These are phyloP conservation scores for Balansia obtecta DNA, from an alignment of 2,329 filamentous ascomycete species.

Conservation along the genomic window DNA sequence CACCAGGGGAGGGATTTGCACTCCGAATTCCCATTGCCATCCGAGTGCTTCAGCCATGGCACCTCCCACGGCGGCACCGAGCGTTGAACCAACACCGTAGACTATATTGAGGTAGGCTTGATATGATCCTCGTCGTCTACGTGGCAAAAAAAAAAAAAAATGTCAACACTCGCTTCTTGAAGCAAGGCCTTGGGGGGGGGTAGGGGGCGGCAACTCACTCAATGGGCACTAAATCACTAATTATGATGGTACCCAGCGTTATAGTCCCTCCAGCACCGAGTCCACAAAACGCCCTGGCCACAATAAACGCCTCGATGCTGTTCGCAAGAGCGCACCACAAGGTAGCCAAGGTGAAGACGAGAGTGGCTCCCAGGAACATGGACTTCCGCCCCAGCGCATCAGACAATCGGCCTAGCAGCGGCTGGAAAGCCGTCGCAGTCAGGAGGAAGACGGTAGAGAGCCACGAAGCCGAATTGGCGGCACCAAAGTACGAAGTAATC, in stretches of 20 bases:
- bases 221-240: slow-evolving; percentile 63
- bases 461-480: slow-evolving; percentile 72
- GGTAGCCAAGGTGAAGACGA: slow-evolving; percentile 52
- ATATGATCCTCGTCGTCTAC: slow-evolving; percentile 48
- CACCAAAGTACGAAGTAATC: slow-evolving; percentile 68
- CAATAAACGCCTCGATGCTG: slow-evolving; percentile 57
- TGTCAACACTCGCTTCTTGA: neutral
- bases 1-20: slow-evolving; percentile 42
- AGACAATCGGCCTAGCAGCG: slow-evolving; percentile 60
- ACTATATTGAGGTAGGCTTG: slow-evolving; percentile 59
- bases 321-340: slow-evolving; percentile 56
- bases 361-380: slow-evolving; percentile 51
- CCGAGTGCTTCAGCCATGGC: slow-evolving; percentile 57
- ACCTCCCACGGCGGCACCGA: slow-evolving; percentile 58
- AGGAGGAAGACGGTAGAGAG: slow-evolving; percentile 68
- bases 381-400: slow-evolving; percentile 60
- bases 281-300: slow-evolving; percentile 58
- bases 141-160: too few species aligned
- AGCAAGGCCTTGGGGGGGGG: neutral
- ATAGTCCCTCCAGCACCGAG: slow-evolving; percentile 61
- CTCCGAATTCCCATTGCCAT: slow-evolving; percentile 61
- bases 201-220: slow-evolving; percentile 32
- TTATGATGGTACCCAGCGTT: slow-evolving; percentile 57
- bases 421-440: slow-evolving; percentile 65
- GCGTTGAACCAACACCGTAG: slow-evolving; percentile 43